Base-by-base conservation (phyloP, 1,284 basidiomycete species). In the Albatrellus sp. region DNA sequence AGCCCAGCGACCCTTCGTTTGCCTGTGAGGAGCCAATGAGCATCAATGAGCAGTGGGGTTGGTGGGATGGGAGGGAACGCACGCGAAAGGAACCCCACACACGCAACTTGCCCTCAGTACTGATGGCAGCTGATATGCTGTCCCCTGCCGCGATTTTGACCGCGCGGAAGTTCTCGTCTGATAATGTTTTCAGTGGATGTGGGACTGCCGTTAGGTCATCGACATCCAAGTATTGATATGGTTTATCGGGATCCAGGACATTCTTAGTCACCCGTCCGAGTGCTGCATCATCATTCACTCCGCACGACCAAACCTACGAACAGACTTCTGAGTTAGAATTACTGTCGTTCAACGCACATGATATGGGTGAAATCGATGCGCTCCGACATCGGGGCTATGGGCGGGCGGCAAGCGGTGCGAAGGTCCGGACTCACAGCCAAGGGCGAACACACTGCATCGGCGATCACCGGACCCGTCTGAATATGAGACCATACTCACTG, bases 41-140 rank as follows among this genome's bases (percentile, higher is more conserved):
- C 45, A 45, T 17, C 42, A 42, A 39, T 37, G 45, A 24, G 7
- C 24, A 44, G 9, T 39, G 37, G 43, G 12, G 11, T n/a, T 20
- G 40, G 33, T 39, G 17, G 17, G 35, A 30, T 39, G 17, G 17
- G 35, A 30, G 14, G 17, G 40, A 32, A 69, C 87, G 57, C 61
- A 92, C 92, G 38, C 90, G 73, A 70, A 96, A 97, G 44, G 83
- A 84, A 32, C 92, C 92, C 92, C 92, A 97, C 11, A 87, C 86
- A 43, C 84, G 70, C 19, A 96, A 64, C 49, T 88, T 79, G 36
- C 92, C 91, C 45, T 80, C 68, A 47, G 75, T 72, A 47, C 80
- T 81, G 49, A 94, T 69, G 12, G 86, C 89, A 34, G 88, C 81
- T 53, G 81, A 87, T 51, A 90, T 81, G 50, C 80, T 89, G 59